Conservation (phyloP, 805 yeast genomes). For the Lachancea meyersii region DNA sequence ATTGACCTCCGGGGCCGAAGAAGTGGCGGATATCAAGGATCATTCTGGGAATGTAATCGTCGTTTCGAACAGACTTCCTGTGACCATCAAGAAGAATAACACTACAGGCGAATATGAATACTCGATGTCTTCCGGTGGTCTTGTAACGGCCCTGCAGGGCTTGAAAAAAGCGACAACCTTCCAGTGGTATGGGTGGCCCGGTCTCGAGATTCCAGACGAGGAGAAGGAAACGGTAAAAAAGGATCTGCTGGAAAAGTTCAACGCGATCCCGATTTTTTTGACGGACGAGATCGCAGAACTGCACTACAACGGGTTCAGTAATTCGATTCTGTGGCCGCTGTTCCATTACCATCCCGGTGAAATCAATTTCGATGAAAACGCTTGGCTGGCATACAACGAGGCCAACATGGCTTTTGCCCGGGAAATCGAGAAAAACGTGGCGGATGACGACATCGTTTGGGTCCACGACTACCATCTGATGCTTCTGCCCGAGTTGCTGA, state of each 20-base stretch:
- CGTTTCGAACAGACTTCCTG: conserved; percentile 92
- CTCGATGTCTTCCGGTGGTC: conserved; percentile 93
- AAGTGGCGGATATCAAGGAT: conserved; percentile 13
- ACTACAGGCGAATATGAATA: conserved; percentile 64
- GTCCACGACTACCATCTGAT: conserved; percentile 87
- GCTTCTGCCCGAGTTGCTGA: conserved; percentile 85
- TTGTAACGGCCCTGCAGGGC: conserved; percentile 93
- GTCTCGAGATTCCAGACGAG: conserved; percentile 72
- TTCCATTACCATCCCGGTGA: conserved; percentile 99
- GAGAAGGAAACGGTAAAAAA: conserved; percentile 63
- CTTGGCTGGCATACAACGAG: conserved; percentile 96
- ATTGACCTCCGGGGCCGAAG: neutral
- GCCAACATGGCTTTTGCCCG: conserved; percentile 82
- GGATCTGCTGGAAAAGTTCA: conserved; percentile 71
- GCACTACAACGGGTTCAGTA: conserved; percentile 93
- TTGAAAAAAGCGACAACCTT: conserved; percentile 73
- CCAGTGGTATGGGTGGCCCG: conserved; percentile 99
- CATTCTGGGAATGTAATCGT: conserved; percentile 68
- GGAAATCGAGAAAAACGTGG: conserved; percentile 59
- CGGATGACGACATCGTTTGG: conserved; percentile 89
- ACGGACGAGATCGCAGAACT: conserved; percentile 88
- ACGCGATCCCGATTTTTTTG: conserved; percentile 84
- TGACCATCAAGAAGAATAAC: conserved; percentile 65
- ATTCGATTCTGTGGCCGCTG: conserved; percentile 94
- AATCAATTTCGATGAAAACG: conserved; percentile 93